phyloP scores from a whole-genome alignment of 441 rosid species.

The Erysimum pusillum region DNA sequence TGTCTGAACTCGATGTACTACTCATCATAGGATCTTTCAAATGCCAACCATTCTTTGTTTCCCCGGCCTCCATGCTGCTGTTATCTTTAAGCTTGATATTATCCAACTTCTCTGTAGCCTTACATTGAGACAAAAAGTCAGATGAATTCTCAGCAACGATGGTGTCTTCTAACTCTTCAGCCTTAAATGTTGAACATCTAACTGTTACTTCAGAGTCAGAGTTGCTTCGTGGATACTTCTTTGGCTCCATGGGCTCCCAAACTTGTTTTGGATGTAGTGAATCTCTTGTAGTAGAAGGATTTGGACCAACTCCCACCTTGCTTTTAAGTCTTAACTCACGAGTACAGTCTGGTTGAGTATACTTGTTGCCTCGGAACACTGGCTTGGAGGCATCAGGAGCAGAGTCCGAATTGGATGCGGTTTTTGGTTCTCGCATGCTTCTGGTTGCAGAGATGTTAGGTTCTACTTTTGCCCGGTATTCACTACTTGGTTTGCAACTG shows the following conservation, averaged over 20 bases:
- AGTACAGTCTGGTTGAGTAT: conserved; percentile 57
- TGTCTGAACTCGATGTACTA: conserved; percentile 74
- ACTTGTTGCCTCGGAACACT: conserved; percentile 66
- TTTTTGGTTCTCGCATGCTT: conserved; percentile 61
- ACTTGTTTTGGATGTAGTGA: conserved; percentile 59
- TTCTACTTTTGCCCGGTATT: conserved; percentile 70
- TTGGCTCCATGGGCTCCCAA: conserved; percentile 81
- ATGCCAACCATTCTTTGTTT: conserved; percentile 50
- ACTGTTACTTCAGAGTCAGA: conserved; percentile 64
- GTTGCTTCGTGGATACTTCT: conserved; percentile 66
- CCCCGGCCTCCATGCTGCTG: conserved; percentile 44
- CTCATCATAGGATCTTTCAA: conserved; percentile 54
- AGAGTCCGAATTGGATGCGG: conserved; percentile 60
- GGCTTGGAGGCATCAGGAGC: conserved; percentile 65
- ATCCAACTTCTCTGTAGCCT: conserved; percentile 50
- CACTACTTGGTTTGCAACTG: conserved; percentile 69
- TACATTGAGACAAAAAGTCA: conserved; percentile 50
- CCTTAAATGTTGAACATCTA: conserved; percentile 56
- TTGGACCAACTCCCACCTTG: conserved; percentile 52
- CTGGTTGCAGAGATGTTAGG: conserved; percentile 61
- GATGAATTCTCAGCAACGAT: conserved; percentile 48
- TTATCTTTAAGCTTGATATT: conserved; percentile 44
- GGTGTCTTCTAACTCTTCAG: conserved; percentile 51
- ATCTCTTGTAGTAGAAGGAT: conserved; percentile 52
- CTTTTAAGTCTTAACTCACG: conserved; percentile 72